Conservation (phyloP, 2,329 filamentous ascomycete species). For the Aspergillus sp. region DNA sequence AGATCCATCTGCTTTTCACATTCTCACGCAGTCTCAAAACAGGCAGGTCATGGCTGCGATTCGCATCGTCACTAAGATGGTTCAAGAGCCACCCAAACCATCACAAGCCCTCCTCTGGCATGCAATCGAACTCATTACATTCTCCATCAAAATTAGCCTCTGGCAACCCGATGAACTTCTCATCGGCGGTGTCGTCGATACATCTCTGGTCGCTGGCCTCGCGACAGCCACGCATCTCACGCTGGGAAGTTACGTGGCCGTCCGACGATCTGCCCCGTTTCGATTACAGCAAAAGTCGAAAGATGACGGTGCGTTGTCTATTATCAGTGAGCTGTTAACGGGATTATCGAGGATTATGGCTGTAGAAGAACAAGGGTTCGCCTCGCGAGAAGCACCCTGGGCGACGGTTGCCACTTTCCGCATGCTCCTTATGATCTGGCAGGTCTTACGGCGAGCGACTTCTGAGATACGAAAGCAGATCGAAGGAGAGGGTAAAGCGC, state of each 20-base stretch:
- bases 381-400: conserved; percentile 25
- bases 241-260: conserved; percentile 18
- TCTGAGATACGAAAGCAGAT: conserved; percentile 17
- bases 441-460: conserved; percentile 20
- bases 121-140: conserved; percentile 19
- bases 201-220: conserved; percentile 25
- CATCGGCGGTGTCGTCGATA: conserved; percentile 32
- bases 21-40: conserved; percentile 29
- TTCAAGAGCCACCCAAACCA: conserved; percentile 5
- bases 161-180: conserved; percentile 30
- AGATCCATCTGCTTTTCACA: conserved; percentile 29
- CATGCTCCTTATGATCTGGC: conserved; percentile 27
- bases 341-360: conserved; percentile 3
- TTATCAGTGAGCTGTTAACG: conserved; percentile 23
- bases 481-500: conserved; percentile 10
- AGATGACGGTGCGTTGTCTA: conserved; percentile 21
- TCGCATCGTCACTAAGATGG: conserved; percentile 13
- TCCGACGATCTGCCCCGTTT: conserved; percentile 21
- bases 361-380: conserved; percentile 8
- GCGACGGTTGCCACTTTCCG: conserved; percentile 21
- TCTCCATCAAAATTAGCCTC: conserved; percentile 23
- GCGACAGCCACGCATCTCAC: conserved; percentile 26
- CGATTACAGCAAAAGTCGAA: conserved; percentile 15
- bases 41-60: conserved; percentile 22
- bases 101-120: conserved; percentile 20